phyloP scores from a whole-genome alignment of 176 grass and related monocot genomes.

The Alloteropsis semialata region DNA sequence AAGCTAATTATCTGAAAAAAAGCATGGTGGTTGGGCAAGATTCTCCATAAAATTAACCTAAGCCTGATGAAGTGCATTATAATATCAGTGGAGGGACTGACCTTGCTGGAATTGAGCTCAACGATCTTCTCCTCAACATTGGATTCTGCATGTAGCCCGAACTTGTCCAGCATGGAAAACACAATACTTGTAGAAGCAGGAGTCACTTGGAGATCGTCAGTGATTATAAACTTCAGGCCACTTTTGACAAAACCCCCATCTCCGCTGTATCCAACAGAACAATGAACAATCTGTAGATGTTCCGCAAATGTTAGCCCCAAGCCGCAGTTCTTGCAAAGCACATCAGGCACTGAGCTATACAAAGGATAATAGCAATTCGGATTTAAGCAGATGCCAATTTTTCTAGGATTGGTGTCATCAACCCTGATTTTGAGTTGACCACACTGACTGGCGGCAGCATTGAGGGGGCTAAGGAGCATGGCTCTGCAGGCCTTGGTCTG shows the following conservation, averaged over 20 bases:
- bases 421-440: background rate
- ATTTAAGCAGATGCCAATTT: too few species aligned
- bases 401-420: background rate
- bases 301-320: too few species aligned
- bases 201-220: background rate
- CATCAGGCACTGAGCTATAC: background rate
- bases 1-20: background rate
- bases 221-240: background rate
- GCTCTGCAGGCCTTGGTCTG: background rate
- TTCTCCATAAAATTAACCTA: too few species aligned
- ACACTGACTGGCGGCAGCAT: background rate
- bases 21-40: too few species aligned
- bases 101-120: background rate
- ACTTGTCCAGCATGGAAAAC: background rate
- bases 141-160: background rate
- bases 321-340: background rate
- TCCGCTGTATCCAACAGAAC: background rate
- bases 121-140: background rate
- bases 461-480: slow-evolving; percentile 35
- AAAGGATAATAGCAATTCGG: too few species aligned
- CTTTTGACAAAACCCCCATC: background rate
- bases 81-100: background rate
- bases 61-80: too few species aligned
- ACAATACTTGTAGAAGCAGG: background rate
- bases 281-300: too few species aligned